Percentiles rank a stretch among this genome's conserved stretches.
Evolutionary conservation across 2,329 filamentous ascomycete species (phyloP).

Genomic region (Falciphora oryzae): DNA sequence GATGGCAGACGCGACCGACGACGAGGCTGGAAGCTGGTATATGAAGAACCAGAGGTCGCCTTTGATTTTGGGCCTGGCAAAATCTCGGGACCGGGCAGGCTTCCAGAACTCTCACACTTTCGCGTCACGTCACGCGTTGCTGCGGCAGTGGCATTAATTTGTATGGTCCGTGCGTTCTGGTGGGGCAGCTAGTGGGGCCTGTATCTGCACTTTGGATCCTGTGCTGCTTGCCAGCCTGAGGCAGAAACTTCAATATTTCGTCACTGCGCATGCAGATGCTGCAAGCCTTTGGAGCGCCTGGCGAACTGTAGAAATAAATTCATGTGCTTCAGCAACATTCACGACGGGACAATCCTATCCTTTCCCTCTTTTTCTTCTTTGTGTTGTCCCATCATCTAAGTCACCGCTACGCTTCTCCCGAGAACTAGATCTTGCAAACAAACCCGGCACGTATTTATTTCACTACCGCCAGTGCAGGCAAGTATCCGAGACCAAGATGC

Average conservation of each 20-base stretch:
- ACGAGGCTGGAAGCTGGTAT: slow-evolving; percentile 8
- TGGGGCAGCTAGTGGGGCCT: background rate
- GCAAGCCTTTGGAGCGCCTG: no score
- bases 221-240: no score
- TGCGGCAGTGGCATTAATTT: slow-evolving; percentile 1
- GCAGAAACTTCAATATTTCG: background rate
- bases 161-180: background rate
- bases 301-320: no score
- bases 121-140: slow-evolving; percentile 20
- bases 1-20: slow-evolving; percentile 13
- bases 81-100: slow-evolving; percentile 10
- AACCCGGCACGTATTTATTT: background rate
- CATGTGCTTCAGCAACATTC: no score
- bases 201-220: no score
- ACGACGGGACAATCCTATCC: no score
- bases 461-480: no score
- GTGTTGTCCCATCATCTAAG: no score
- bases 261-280: no score
- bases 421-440: background rate
- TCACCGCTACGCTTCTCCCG: no score
- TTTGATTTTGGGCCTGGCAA: slow-evolving; percentile 7
- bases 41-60: background rate
- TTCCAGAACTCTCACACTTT: background rate
- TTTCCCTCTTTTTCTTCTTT: no score
- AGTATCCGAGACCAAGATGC: background rate